Conservation (phyloP, 164 flowering plant genomes). For the Piper longum region DNA sequence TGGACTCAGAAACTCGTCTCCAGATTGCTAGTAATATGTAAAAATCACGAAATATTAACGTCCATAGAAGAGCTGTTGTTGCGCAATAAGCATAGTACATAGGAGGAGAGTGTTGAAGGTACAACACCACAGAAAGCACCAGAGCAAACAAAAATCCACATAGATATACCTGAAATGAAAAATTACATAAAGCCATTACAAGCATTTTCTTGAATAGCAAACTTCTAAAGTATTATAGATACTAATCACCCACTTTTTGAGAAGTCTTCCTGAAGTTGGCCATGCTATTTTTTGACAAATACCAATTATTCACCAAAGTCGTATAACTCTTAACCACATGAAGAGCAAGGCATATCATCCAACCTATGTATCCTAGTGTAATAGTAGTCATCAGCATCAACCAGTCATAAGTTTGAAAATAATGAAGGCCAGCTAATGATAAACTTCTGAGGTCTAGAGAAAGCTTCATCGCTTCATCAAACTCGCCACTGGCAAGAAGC, state of each 20-base stretch:
- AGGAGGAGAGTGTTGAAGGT: conserved; percentile 70
- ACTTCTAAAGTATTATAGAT: not conserved
- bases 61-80: conserved; percentile 83
- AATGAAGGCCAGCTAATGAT: conserved; percentile 80
- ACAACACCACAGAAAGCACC: conserved; percentile 24
- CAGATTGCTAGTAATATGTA: conserved; percentile 46
- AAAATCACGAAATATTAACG: conserved; percentile 57
- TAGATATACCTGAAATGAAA: conserved; percentile 41
- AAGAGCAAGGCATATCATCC: conserved; percentile 71
- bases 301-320: conserved; percentile 27
- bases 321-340: conserved; percentile 85
- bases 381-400: conserved; percentile 80
- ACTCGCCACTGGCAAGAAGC: conserved; percentile 37
- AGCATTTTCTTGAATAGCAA: too few relatives aligned
- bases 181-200: not conserved
- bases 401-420: conserved; percentile 98
- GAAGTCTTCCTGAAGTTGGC: conserved; percentile 11
- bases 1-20: conserved; percentile 30
- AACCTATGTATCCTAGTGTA: conserved; percentile 88
- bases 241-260: conserved; percentile 26
- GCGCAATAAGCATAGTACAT: conserved; percentile 74
- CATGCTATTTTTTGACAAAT: conserved; percentile 26
- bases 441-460: conserved; percentile 57
- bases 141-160: conserved; percentile 54
- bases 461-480: conserved; percentile 46